Base-by-base conservation (phyloP, 2,329 filamentous ascomycete species). In the Alternaria consortialis region DNA sequence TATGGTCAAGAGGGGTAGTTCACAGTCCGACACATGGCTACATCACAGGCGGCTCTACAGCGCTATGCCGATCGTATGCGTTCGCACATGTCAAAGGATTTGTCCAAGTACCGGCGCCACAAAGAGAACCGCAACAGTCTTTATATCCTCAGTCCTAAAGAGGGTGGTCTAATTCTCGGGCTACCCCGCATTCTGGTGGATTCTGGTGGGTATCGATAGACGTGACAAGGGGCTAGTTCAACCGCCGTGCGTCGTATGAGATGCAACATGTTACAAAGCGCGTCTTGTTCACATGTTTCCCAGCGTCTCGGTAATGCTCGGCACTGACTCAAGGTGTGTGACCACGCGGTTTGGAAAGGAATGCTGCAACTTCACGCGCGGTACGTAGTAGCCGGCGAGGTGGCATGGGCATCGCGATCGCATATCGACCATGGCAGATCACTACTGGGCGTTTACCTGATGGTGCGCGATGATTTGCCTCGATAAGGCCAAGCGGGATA, bases 161-260 rank as follows among this genome's bases (percentile, higher is more conserved):
- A 37, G 27, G 32, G 20, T 27, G 50, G 29, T 29, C 50, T 23
- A 32, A 39, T 53, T 34, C 42, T 54, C 47, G 47, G 53, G 27
- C 44, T 54, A 62, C 62, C 58, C 62, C 58, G 56, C 62, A 42
- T 47, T 58, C 6, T 34, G 15, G 11, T 42, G 51, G 52, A 42
- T 47, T 58, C 6, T 34, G 15, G 11, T 42, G 51, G 52, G 23
- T 44, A 51, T 58, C 46, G 42, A 48, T 46, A 25, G 46, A 56
- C 42, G 36, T 34, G 20, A 43, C 43, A 43, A 59, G n/a, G 51
- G n/a, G 47, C 44, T 50, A 40, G 52, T 29, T 13, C 17, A 48
- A 34, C 31, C 46, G 17, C 23, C 17, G 31, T 36, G 31, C 39
- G 17, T 43, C 29, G n/a, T 31, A 53, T 32, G 32, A 56, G 27